Percentiles rank a stretch among this genome's conserved stretches.
phyloP scores from a whole-genome alignment of 495 filamentous ascomycete genomes.

The Penicillium simplicissimum region DNA sequence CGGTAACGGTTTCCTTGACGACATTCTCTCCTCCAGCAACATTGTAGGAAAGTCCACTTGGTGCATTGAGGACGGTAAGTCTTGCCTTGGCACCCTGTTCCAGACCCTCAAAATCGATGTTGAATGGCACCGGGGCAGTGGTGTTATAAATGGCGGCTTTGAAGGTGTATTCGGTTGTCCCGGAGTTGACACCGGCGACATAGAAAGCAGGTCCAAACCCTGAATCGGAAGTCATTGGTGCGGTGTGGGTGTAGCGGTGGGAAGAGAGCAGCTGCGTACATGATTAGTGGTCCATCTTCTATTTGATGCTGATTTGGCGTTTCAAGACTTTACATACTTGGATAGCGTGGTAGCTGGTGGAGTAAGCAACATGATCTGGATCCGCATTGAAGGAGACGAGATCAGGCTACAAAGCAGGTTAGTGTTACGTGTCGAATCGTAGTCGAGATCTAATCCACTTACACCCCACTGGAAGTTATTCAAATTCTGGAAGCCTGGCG shows the following conservation, averaged over 20 bases:
- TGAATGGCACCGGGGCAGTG: neutral
- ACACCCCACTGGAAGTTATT: neutral
- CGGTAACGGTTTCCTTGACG: neutral
- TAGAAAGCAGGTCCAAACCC: neutral
- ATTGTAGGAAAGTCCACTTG: neutral
- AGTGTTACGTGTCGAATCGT: neutral
- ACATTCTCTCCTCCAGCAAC: neutral
- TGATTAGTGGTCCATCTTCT: neutral
- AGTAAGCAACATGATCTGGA: neutral
- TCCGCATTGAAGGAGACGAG: neutral
- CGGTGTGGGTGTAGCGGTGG: neutral
- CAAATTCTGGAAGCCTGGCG: neutral
- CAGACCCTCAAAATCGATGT: neutral
- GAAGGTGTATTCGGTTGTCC: neutral
- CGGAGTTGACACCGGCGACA: neutral
- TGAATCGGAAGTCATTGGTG: neutral
- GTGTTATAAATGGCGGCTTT: slow-evolving; percentile 2
- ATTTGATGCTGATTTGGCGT: neutral
- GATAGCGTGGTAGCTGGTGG: neutral
- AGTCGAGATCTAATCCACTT: neutral
- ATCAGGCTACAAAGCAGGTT: slow-evolving; percentile 3
- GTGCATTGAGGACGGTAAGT: neutral
- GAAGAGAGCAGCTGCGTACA: neutral
- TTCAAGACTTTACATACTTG: neutral
- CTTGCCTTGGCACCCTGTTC: neutral